Evolutionary conservation across 2,329 filamentous ascomycete species (phyloP), one percentile per base, ranked within the genome.

Genomic region (Exophiala alcalophila): DNA sequence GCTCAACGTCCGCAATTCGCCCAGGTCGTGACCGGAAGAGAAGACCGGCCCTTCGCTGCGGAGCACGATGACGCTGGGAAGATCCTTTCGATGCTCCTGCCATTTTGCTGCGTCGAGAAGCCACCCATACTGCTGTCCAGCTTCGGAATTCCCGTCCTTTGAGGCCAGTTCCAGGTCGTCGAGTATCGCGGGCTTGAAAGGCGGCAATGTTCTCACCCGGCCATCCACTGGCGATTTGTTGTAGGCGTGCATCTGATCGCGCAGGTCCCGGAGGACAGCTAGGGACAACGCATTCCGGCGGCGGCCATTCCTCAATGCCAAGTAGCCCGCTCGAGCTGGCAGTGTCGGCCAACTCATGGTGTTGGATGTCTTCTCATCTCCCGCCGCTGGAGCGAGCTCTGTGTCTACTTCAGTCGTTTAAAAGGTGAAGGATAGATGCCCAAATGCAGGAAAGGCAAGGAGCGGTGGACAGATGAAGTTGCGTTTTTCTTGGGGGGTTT

Each of bases 1-100:
- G 15, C 49, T 39, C 21, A 56, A 28, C 9, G 42, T 44, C 14
- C 49, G 33, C 15, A 56, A 37, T 31, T 56, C 51, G 9, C 44
- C 44, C 12, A 56, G 37, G 35, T 56, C 53, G 43, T 56, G 53
- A 9, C 53, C 53, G 2, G 53, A 52, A n/a, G 45, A 54, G 28
- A 56, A 56, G 4, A 56, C 53, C 2, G 51, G 33, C 6, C 53
- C 53, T 44, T 53, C 51, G 23, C 49, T 54, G 14, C 51, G 49
- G 18, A 56, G 31, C 9, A 56, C 51, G 18, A 56, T 36, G 5
- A 56, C 53, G 18, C 50, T 54, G 12, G 53, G 53, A n/a, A 56
- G 42, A 20, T 38, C 47, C 15, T 38, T 21, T 23, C 53, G 53
- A 31, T 52, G 43, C 33, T 47, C 31, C n/a, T 47, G 44, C 54